These are phyloP conservation scores for Erodium moschatum DNA, from an alignment of 441 rosid genomes.

Conservation along the genomic window DNA sequence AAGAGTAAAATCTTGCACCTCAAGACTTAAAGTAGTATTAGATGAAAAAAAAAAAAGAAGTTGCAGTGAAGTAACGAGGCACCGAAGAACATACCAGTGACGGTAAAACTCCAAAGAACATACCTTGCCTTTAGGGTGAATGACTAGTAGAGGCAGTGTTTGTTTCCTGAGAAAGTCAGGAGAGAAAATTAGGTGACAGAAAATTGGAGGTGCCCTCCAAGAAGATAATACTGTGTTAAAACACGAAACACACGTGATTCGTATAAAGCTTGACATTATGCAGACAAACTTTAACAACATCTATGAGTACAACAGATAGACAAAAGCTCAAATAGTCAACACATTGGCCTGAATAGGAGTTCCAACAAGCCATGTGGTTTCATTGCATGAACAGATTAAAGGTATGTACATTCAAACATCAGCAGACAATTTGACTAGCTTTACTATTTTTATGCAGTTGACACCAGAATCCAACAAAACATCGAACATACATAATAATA, in stretches of 20 bases:
- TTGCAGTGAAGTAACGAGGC: not conserved
- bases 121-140: not conserved
- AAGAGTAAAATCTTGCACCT: too few relatives aligned
- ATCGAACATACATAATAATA: not conserved
- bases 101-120: not conserved
- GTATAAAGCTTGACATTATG: not conserved
- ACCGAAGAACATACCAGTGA: slow-evolving; percentile 4
- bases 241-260: not conserved
- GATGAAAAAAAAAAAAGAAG: not conserved
- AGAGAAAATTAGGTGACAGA: slow-evolving; percentile 2
- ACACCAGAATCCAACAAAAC: not conserved
- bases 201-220: slow-evolving; percentile 4
- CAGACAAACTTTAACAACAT: not conserved
- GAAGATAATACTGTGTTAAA: not conserved
- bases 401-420: not conserved
- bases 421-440: not conserved
- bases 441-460: not conserved
- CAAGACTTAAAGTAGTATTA: not conserved
- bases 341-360: not conserved
- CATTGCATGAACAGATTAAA: not conserved
- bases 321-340: not conserved
- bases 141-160: not conserved
- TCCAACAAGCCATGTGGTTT: slow-evolving; percentile 8
- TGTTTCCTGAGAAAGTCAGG: slow-evolving; percentile 9
- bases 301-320: not conserved